Evolutionary conservation across 805 yeast genomes (phyloP), one percentile per base, ranked within the genome.

Genomic region (Pichia phayaonensis): DNA sequence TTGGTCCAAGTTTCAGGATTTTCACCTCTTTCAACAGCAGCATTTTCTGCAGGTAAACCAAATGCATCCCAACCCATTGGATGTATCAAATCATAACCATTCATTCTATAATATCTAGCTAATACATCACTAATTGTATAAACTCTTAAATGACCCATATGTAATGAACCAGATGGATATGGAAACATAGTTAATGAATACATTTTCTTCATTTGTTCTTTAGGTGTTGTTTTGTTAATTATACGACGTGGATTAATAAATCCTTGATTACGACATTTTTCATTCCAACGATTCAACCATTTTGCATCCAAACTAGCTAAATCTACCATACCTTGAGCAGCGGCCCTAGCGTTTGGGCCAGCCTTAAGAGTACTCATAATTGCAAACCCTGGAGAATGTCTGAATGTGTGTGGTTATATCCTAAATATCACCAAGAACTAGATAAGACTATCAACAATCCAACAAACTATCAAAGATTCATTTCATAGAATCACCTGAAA

Each of bases 51-150:
- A 0, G 99, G 99, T 26, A 94, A 72, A 1, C 99, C 99, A 73
- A 94, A 94, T 0, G 98, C 96, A 72, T 94, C 99, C 97, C 97
- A 94, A 0, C 99, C 99, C 95, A 94, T 90, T 0, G 98, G 97
- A 63, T 94, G 96, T 2, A 92, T 73, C 15, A 92, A 96, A 39
- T 81, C 70, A 57, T 74, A 77, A 1, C 97, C 97, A 46, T 76
- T 78, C 68, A 87, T 75, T 55, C 94, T 72, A 56, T 87, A 78
- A 65, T 78, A 92, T 56, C 98, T 72, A 1, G 95, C 77, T 40
- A 94, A 63, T 2, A 82, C 84, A 65, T 94, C 99, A 58, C 90
- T 81, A 29, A 94, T 89, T 0, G 97, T 86, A 66, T 87, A 94
- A 0, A 94, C 99, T 48, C 99, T 72, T 42, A 90, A 74, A 67